phyloP scores from a whole-genome alignment of 2,329 filamentous ascomycete species.

The Monosporascus sp. region DNA sequence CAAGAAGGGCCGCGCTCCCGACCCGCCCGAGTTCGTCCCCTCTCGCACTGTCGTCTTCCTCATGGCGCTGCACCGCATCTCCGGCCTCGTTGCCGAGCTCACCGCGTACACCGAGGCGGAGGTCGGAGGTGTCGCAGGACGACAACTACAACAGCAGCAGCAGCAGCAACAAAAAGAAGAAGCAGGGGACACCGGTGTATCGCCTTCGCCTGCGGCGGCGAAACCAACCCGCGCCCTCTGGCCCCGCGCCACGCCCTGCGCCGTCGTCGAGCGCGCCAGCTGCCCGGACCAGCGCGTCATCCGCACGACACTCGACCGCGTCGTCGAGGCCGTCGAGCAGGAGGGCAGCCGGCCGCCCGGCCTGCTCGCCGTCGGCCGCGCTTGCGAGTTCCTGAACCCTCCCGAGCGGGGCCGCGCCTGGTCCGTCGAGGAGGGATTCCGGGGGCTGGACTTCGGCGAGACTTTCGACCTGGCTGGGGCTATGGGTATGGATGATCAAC shows the following conservation, averaged over 20 bases:
- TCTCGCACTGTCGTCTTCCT: slow-evolving; percentile 85
- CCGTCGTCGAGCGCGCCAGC: slow-evolving; percentile 87
- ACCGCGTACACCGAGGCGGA: slow-evolving; percentile 37
- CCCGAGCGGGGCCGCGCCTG: slow-evolving; percentile 58
- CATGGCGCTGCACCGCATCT: slow-evolving; percentile 88
- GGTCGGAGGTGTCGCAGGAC: slow-evolving; percentile 18
- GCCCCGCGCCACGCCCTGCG: slow-evolving; percentile 77
- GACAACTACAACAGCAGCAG: slow-evolving; percentile 4
- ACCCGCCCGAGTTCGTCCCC: slow-evolving; percentile 72
- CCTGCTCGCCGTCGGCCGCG: slow-evolving; percentile 75
- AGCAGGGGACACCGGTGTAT: not conserved
- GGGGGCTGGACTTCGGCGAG: slow-evolving; percentile 54
- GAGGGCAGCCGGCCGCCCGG: slow-evolving; percentile 88
- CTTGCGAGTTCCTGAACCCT: slow-evolving; percentile 71
- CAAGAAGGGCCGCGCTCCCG: slow-evolving; percentile 75
- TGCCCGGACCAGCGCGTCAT: slow-evolving; percentile 94
- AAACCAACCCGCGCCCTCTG: slow-evolving; percentile 41
- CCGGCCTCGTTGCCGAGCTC: slow-evolving; percentile 66
- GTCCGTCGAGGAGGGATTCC: slow-evolving; percentile 84
- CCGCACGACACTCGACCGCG: slow-evolving; percentile 73
- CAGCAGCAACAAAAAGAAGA: slow-evolving; percentile 18
- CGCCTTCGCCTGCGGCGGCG: too few species aligned
- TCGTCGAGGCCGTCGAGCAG: slow-evolving; percentile 77
- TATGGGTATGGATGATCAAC: not conserved
- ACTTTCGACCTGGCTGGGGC: not conserved